These are phyloP conservation scores for Euphorbia pulcherrima DNA, from an alignment of 345 rosid genomes.

Conservation along the genomic window DNA sequence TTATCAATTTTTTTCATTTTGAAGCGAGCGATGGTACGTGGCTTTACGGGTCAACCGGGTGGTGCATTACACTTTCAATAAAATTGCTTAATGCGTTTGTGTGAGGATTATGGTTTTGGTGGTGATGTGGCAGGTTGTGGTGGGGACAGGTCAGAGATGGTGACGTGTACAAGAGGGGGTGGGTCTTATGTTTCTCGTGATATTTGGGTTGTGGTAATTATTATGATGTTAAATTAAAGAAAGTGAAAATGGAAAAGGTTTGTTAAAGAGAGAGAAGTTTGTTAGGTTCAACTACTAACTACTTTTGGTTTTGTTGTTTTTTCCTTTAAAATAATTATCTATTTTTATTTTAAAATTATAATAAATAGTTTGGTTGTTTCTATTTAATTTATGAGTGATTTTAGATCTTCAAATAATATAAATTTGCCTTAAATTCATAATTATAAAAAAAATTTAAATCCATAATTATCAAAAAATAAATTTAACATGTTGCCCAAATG, in stretches of 20 bases:
- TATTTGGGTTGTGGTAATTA: not conserved
- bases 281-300: conserved; percentile 31
- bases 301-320: conserved; percentile 10
- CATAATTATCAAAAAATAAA: no score
- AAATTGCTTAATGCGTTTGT: not conserved
- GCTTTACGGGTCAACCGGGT: no score
- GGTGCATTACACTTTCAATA: no score
- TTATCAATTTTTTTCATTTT: no score
- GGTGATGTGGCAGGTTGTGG: conserved; percentile 11
- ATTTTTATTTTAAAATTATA: no score
- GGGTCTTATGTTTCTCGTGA: conserved; percentile 14
- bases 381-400: no score
- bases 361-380: no score
- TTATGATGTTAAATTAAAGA: not conserved
- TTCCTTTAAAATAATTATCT: not conserved
- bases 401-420: no score
- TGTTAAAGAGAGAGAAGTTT: not conserved
- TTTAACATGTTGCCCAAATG: no score
- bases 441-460: no score
- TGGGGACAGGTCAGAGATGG: conserved; percentile 6
- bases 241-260: conserved; percentile 10
- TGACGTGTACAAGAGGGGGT: conserved; percentile 18
- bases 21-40: no score
- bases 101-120: conserved; percentile 8
- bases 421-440: no score